Evolutionary conservation across 2,329 filamentous ascomycete species (phyloP), one percentile per base, ranked within the genome.

Genomic region (Xylariaceae sp.): DNA sequence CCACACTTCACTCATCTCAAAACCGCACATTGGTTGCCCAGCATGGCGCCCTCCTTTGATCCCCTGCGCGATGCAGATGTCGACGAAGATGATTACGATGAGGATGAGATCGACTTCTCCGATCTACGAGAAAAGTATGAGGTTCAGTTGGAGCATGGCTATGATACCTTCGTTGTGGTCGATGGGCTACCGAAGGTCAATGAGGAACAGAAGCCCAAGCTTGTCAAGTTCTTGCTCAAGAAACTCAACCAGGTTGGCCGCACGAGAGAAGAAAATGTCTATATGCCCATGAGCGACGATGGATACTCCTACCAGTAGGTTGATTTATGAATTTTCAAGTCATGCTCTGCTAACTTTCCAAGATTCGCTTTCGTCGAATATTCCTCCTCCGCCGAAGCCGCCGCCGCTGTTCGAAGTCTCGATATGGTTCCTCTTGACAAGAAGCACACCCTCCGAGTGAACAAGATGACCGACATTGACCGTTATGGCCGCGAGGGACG

Each of bases 291-390:
- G 67, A 87, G 85, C 57, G 87, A 94, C 19, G 77, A 89, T 63
- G 87, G 86, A 59, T 85, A 85, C 72, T 93, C 90, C 38, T 76
- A 94, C 71, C 85, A 85, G 89, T 95, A 76, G 54, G 44, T 37
- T 11, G 6, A 26, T 26, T 29, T 17, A 16, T 19, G 24, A 4
- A 12, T 17, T 19, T 15, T 28, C 3, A n/a, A n/a, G n/a, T 24
- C 12, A 79, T 69, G 43, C 46, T 19, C 45, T 43, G n/a, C 42
- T 38, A 34, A 29, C 7, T 9, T 4, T 18, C 13, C 17, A 32
- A 95, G 89, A 52, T 98, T 94, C 62, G 93, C 93, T 44, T 98
- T 98, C 63, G 89, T 98, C 58, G 93, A 98, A 67, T 98, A 91
- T 69, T 85, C 89, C 49, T 89, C 89, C 11, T 77, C 93, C 43